These are phyloP conservation scores for Lepidium aucheri DNA, from an alignment of 345 rosid genomes.

Conservation along the genomic window DNA sequence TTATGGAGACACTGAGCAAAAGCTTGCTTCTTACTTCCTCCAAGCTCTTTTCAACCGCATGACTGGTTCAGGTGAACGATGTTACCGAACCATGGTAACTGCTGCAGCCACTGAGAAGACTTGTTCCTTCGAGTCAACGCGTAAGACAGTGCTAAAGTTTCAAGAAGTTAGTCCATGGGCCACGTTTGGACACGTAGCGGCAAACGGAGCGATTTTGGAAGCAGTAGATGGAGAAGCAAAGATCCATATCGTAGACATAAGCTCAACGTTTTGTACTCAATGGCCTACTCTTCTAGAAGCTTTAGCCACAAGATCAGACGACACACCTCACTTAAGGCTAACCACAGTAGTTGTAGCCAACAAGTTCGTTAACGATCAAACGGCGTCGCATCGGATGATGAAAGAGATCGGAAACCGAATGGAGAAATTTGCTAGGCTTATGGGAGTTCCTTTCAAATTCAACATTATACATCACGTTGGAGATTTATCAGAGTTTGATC, in stretches of 20 bases:
- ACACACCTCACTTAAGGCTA: slow-evolving; percentile 72
- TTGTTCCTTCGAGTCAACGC: slow-evolving; percentile 70
- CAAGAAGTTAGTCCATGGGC: slow-evolving; percentile 98
- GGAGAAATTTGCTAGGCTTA: slow-evolving; percentile 93
- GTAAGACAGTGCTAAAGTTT: slow-evolving; percentile 70
- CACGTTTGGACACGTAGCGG: slow-evolving; percentile 94
- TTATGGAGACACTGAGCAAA: slow-evolving; percentile 83
- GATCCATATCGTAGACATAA: slow-evolving; percentile 78
- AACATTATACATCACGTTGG: slow-evolving; percentile 68
- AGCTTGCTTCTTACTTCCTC: slow-evolving; percentile 73
- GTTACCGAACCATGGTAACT: slow-evolving; percentile 47
- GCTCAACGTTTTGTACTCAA: slow-evolving; percentile 91
- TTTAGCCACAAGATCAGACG: slow-evolving; percentile 87
- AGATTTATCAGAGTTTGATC: slow-evolving; percentile 59
- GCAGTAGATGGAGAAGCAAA: slow-evolving; percentile 76
- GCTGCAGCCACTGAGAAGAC: slow-evolving; percentile 58
- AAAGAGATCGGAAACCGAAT: slow-evolving; percentile 82
- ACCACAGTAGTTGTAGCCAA: slow-evolving; percentile 51
- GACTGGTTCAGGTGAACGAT: slow-evolving; percentile 67
- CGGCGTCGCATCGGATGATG: slow-evolving; percentile 58
- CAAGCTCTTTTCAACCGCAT: slow-evolving; percentile 88
- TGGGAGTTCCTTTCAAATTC: slow-evolving; percentile 97
- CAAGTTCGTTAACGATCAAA: slow-evolving; percentile 27
- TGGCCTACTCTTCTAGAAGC: slow-evolving; percentile 99
- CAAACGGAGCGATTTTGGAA: slow-evolving; percentile 89